Evolutionary conservation across 2,329 filamentous ascomycete genomes (phyloP), one percentile per base, ranked within the genome.

Genomic region (Fusarium bactridioides): DNA sequence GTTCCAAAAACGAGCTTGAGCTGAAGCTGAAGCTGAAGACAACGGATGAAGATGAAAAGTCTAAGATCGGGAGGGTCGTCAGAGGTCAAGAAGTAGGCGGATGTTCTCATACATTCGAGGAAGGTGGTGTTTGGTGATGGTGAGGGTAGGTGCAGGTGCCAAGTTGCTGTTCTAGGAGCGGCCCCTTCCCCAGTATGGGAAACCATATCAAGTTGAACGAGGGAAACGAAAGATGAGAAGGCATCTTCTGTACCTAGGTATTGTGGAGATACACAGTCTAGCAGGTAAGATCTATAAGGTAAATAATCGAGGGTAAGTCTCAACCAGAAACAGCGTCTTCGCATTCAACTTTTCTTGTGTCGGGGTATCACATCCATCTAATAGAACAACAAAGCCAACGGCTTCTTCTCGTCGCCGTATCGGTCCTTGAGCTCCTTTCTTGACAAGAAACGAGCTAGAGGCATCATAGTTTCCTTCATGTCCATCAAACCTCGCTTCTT

Each of bases 401-500:
- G 82, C 76, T 85, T 87, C 74, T 89, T 87, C 64, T 87, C 84
- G 59, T 87, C 87, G 29, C 82, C 85, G 77, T 94, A 97, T 70
- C 90, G 87, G 56, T 90, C 89, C 80, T 90, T 92, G 74, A 98
- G 87, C 76, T 93, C 91, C 21, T 89, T 84, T 61, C 90, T 86
- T 38, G 91, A 88, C 56, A 99, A 84, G 79, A 97, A 90, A 69
- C 90, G 88, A 50, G 94, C 88, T 53, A 98, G 86, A 11, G 94
- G 93, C 77, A 94, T 86, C 84, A 95, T 92, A 1, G 94, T 94
- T 69, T 99, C 96, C 81, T 93, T 94, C 94, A 98, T 98, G 79
- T 98, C 96, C 81, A 97, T 90, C 72, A 99, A 90, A 1, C 94
- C 94, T 51, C 95, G 88, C 86, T 97, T 97, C 87, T 99, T 99